Evolutionary conservation across 1,284 basidiomycete genomes (phyloP), one percentile per base, ranked within the genome.

Genomic region (Mycena sp.): DNA sequence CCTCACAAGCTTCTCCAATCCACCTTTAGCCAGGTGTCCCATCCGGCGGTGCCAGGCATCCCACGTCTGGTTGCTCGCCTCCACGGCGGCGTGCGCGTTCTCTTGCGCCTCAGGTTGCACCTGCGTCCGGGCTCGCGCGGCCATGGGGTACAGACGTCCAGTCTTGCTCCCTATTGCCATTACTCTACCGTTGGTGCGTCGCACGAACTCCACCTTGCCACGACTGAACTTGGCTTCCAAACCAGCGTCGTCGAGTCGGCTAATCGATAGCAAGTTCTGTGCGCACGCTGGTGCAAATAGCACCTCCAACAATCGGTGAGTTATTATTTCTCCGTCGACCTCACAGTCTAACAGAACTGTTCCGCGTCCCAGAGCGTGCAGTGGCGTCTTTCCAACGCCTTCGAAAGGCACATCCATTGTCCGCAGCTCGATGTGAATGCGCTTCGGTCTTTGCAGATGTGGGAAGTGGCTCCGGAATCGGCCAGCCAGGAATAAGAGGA

Each of bases 401-500:
- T 44, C 41, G n/a, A 58, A 14, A 16, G 57, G 21, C 4, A 45
- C 25, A 10, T 58, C 28, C 14, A 35, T 23, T 17, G 46, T 40
- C 23, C 48, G 35, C 40, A 52, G 6, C 1, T 46, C 58, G n/a
- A n/a, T 1, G 23, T 23, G 17, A 59, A 59, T 4, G 10, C 35
- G 12, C 16, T 17, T 1, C 38, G 40, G 32, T 45, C 41, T 23
- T 52, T 59, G 29, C 41, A 52, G 14, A 59, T 52, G 58, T 59
- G 58, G 28, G 58, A 59, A 35, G 58, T 59, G 10, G 58, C 38
- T 17, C 58, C 58, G 9, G 58, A 59, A n/a, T 59, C 58, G 30
- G 49, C 46, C 1, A 58, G 48, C 57, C 57, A 58, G 12, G 37
- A 35, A 37, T 58, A 51, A 35, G 26, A 48, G 40, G 48, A 51